A percentile compares a stretch with the other conserved stretches of the same genome.
Evolutionary conservation across 805 yeast species (phyloP).

Genomic region (Saccharomyces kudriavzevii): DNA sequence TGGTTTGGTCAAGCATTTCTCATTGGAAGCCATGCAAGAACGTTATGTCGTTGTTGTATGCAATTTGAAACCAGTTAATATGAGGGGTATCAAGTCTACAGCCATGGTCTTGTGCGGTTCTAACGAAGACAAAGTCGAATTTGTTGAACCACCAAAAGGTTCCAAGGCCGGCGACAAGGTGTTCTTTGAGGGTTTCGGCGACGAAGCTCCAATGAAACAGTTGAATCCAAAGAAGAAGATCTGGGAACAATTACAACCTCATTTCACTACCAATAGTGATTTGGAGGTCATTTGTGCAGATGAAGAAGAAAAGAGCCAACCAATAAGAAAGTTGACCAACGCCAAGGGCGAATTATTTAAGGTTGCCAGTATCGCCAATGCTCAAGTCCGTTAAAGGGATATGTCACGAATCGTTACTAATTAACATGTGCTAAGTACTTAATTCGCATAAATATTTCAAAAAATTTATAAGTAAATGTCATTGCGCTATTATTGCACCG

Average conservation of each 20-base stretch:
- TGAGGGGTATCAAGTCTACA: constrained; percentile 93
- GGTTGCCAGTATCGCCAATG: constrained; percentile 62
- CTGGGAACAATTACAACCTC: constrained; percentile 93
- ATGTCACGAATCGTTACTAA: neutral
- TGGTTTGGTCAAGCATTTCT: constrained; percentile 83
- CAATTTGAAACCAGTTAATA: constrained; percentile 92
- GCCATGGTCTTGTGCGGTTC: constrained; percentile 98
- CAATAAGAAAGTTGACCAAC: constrained; percentile 60
- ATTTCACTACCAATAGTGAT: constrained; percentile 69
- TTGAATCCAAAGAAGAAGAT: constrained; percentile 97
- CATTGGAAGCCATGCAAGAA: constrained; percentile 92
- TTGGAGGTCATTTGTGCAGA: constrained; percentile 74
- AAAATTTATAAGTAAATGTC: neutral
- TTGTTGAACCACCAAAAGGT: constrained; percentile 89
- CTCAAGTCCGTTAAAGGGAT: constrained; percentile 59
- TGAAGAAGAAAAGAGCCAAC: constrained; percentile 59
- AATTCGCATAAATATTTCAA: neutral
- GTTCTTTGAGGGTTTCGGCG: constrained; percentile 79
- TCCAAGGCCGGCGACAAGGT: constrained; percentile 93
- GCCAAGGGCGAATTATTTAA: constrained; percentile 71
- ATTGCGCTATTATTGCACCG: neutral
- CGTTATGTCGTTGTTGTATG: constrained; percentile 87
- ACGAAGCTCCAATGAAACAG: constrained; percentile 82
- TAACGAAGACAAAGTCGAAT: constrained; percentile 66
- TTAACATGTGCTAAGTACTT: neutral